phyloP scores from a whole-genome alignment of 495 filamentous ascomycete genomes.

The Barbatosphaeria neglecta region DNA sequence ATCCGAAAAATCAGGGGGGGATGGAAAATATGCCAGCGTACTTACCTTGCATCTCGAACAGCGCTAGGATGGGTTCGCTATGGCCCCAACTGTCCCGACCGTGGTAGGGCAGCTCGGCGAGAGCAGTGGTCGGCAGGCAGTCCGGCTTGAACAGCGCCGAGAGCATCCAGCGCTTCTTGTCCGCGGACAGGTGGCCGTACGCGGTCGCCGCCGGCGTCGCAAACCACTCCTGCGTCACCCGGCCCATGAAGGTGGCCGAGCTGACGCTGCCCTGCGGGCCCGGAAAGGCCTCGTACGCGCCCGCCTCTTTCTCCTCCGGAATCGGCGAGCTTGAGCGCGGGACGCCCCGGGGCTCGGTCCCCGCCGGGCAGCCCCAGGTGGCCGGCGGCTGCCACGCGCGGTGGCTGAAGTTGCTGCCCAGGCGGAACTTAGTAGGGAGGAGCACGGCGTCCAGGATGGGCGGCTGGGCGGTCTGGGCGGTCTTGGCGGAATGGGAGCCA shows the following conservation, averaged over 20 bases:
- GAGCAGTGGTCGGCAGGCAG: background rate
- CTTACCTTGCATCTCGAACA: constrained; percentile 32
- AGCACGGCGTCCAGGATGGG: too few species aligned
- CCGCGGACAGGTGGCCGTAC: constrained; percentile 26
- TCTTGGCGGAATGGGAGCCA: too few species aligned
- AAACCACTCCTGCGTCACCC: constrained; percentile 32
- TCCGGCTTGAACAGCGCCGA: constrained; percentile 20
- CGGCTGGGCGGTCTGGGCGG: too few species aligned
- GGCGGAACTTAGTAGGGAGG: too few species aligned
- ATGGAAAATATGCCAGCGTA: background rate
- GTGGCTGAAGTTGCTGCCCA: constrained; percentile 4
- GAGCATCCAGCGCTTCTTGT: constrained; percentile 33
- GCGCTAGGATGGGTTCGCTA: too few species aligned
- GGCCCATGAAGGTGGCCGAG: too few species aligned
- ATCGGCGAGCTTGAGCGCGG: too few species aligned
- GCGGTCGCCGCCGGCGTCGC: constrained; percentile 23
- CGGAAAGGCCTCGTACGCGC: too few species aligned
- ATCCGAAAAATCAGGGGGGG: constrained; percentile 5
- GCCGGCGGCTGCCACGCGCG: constrained; percentile 2
- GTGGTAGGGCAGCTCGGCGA: constrained; percentile 2
- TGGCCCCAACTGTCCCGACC: too few species aligned
- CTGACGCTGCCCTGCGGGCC: too few species aligned
- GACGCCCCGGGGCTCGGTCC: too few species aligned
- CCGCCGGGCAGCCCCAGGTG: constrained; percentile 9
- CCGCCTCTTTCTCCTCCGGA: too few species aligned